Evolutionary conservation across 768 basidiomycete species (phyloP).

Genomic region (Lyophyllum semitale): DNA sequence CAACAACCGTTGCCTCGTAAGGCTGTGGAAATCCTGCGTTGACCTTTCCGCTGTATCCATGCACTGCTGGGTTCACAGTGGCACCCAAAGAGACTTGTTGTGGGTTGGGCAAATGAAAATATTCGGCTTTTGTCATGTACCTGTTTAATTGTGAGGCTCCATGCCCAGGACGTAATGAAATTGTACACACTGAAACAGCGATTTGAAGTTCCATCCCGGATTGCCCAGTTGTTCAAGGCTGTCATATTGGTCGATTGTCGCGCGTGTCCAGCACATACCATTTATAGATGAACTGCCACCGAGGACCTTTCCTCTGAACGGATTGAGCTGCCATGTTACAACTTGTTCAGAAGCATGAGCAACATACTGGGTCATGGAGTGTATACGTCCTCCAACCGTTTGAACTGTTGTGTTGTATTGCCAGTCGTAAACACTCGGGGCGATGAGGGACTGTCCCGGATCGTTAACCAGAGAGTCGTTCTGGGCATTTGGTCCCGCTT

Average conservation of each 20-base stretch:
- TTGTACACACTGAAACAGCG: slow-evolving; percentile 1
- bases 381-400: slow-evolving; percentile 7
- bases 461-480: slow-evolving; percentile 12
- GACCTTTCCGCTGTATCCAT: slow-evolving; percentile 12
- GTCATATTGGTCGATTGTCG: slow-evolving; percentile 19
- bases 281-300: slow-evolving; percentile 23
- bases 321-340: not conserved
- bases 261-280: slow-evolving; percentile 21
- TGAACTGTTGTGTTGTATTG: slow-evolving; percentile 15
- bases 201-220: slow-evolving; percentile 20
- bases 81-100: slow-evolving; percentile 11
- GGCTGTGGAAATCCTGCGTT: slow-evolving; percentile 18
- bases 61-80: slow-evolving; percentile 7
- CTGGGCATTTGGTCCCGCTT: slow-evolving; percentile 17
- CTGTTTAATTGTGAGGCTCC: not conserved
- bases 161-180: not conserved
- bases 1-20: slow-evolving; percentile 10
- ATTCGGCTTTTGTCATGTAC: slow-evolving; percentile 15
- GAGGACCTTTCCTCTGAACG: slow-evolving; percentile 15
- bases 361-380: slow-evolving; percentile 9
- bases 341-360: not conserved
- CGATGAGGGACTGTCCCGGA: slow-evolving; percentile 9
- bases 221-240: slow-evolving; percentile 19
- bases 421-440: slow-evolving; percentile 4
- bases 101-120: slow-evolving; percentile 12